Percentiles rank a stretch among this genome's conserved stretches.
Conservation (phyloP, 306 rosid species). For the peach (Prunus persica) region DNA sequence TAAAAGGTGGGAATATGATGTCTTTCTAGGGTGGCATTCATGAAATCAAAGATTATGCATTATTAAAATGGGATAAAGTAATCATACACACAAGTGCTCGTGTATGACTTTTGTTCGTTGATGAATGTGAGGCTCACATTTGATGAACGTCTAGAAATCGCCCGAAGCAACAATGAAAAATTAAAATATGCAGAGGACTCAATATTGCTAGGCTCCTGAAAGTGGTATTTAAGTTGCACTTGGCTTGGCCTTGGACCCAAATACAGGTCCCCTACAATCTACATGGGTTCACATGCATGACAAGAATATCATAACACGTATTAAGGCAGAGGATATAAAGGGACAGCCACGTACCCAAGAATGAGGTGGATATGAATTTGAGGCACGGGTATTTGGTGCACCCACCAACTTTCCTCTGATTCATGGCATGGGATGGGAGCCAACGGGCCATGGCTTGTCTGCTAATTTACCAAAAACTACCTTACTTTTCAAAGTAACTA, state of each 20-base stretch:
- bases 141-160: too few relatives aligned
- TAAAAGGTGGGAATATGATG: slow-evolving; percentile 38
- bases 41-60: slow-evolving; percentile 21
- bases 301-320: slow-evolving; percentile 48
- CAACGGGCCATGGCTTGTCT: neutral
- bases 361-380: slow-evolving; percentile 48
- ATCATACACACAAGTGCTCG: neutral
- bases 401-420: slow-evolving; percentile 18
- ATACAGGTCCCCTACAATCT: slow-evolving; percentile 29
- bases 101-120: too few relatives aligned
- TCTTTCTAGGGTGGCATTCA: slow-evolving; percentile 28
- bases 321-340: slow-evolving; percentile 3
- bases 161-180: too few relatives aligned
- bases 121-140: too few relatives aligned
- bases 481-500: slow-evolving; percentile 17
- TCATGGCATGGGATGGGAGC: neutral
- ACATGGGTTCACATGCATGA: slow-evolving; percentile 58
- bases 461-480: slow-evolving; percentile 10
- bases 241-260: slow-evolving; percentile 20
- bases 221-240: neutral
- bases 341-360: neutral
- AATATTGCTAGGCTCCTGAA: neutral
- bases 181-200: too few relatives aligned
- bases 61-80: neutral
- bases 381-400: slow-evolving; percentile 78